Conservation (phyloP, 73 alveolate genomes). For the Tetrahymena malaccensis region DNA sequence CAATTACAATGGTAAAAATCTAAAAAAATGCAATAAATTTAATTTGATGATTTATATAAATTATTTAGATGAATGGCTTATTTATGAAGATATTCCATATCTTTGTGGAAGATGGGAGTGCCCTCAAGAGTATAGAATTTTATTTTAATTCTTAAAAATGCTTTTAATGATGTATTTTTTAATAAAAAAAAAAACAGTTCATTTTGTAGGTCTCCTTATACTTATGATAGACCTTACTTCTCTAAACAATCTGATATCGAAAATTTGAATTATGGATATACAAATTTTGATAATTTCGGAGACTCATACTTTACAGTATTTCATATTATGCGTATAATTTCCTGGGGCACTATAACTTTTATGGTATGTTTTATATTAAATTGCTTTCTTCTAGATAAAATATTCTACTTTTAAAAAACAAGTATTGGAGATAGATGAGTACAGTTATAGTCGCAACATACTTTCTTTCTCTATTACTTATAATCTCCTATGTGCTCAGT, state of each 20-base stretch:
- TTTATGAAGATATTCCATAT: not conserved
- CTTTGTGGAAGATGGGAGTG: constrained; percentile 30
- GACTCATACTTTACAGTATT: constrained; percentile 11
- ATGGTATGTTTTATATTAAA: not conserved
- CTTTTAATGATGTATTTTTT: not conserved
- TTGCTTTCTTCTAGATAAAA: not conserved
- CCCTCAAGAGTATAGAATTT: not conserved
- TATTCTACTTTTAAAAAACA: not conserved
- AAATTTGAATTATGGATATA: constrained; percentile 14
- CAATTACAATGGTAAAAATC: not conserved
- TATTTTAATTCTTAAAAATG: not conserved
- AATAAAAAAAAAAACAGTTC: not conserved
- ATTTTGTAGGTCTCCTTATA: constrained; percentile 18
- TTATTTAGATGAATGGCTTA: constrained; percentile 1
- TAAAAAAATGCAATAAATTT: not conserved
- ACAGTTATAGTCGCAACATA: constrained; percentile 15
- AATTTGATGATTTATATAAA: no score
- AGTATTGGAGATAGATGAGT: constrained; percentile 29
- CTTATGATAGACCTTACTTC: constrained; percentile 1
- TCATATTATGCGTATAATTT: constrained; percentile 4
- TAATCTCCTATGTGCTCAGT: constrained; percentile 13
- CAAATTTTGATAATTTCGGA: constrained; percentile 13
- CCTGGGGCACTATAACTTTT: constrained; percentile 25
- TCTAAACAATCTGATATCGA: not conserved
- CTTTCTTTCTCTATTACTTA: constrained; percentile 12